These are phyloP conservation scores for Maudiozyma humilis DNA, from an alignment of 1,139 yeast species.

Conservation along the genomic window DNA sequence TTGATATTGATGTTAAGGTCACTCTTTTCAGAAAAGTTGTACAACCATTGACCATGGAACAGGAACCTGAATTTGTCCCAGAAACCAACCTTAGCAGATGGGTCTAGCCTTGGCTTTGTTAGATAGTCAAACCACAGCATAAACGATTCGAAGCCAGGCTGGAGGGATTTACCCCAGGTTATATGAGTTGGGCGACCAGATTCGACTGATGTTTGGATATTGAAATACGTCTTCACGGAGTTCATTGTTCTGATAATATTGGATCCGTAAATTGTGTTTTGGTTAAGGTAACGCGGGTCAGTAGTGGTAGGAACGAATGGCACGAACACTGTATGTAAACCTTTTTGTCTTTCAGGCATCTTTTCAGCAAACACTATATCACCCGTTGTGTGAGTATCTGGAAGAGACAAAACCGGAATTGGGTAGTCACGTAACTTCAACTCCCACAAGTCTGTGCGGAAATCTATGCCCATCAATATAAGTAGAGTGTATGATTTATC, in stretches of 20 bases:
- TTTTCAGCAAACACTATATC: slow-evolving; percentile 48
- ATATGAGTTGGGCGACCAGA: slow-evolving; percentile 56
- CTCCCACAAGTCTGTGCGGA: slow-evolving; percentile 42
- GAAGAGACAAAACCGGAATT: slow-evolving; percentile 37
- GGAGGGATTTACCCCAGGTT: slow-evolving; percentile 78
- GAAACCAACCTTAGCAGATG: slow-evolving; percentile 68
- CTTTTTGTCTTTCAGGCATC: slow-evolving; percentile 31
- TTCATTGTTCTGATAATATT: slow-evolving; percentile 46
- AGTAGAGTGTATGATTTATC: slow-evolving; percentile 55
- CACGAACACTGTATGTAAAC: slow-evolving; percentile 48
- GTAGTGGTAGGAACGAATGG: slow-evolving; percentile 43
- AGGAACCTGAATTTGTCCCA: slow-evolving; percentile 58
- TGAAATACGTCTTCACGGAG: slow-evolving; percentile 61
- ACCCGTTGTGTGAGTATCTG: slow-evolving; percentile 37
- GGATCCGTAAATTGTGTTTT: slow-evolving; percentile 49
- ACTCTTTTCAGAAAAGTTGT: slow-evolving; percentile 35
- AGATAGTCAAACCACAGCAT: slow-evolving; percentile 72
- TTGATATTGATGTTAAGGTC: slow-evolving; percentile 29
- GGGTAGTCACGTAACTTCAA: slow-evolving; percentile 57
- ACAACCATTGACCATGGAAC: slow-evolving; percentile 43
- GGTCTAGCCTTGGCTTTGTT: slow-evolving; percentile 69
- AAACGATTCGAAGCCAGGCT: slow-evolving; percentile 69
- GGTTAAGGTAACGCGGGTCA: slow-evolving; percentile 27
- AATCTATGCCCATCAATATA: slow-evolving; percentile 42
- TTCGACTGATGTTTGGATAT: slow-evolving; percentile 44